Percentiles rank a stretch among this genome's conserved stretches.
These are phyloP conservation scores for Monosporascus cannonballus DNA, from an alignment of 2,329 filamentous ascomycete species.

Conservation along the genomic window DNA sequence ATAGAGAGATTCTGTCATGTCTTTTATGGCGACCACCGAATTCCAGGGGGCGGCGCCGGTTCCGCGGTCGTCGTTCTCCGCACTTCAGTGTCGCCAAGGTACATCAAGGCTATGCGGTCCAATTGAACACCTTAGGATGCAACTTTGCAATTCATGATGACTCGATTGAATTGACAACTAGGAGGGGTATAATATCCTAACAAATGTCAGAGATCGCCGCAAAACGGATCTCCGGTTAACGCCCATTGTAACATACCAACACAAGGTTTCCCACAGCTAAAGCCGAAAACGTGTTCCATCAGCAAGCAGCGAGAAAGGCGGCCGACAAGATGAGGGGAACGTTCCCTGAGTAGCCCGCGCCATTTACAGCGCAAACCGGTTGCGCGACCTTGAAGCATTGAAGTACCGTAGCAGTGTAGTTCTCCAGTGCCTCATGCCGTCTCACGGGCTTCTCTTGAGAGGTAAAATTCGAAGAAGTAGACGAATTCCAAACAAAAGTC, in stretches of 20 bases:
- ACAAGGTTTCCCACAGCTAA: slow-evolving; percentile 16
- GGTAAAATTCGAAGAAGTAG: too few relatives aligned
- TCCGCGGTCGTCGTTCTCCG: slow-evolving; percentile 64
- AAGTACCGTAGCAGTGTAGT: slow-evolving; percentile 2
- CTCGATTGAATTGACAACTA: slow-evolving; percentile 54
- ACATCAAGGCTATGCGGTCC: slow-evolving; percentile 59
- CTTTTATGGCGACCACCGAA: slow-evolving; percentile 61
- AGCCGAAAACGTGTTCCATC: slow-evolving; percentile 17
- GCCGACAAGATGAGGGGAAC: not conserved
- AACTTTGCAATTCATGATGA: slow-evolving; percentile 61
- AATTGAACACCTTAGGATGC: slow-evolving; percentile 57
- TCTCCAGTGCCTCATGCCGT: not conserved
- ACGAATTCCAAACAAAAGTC: too few relatives aligned
- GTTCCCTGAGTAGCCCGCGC: not conserved
- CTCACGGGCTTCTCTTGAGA: too few relatives aligned
- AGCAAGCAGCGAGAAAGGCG: slow-evolving; percentile 10
- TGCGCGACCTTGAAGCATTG: slow-evolving; percentile 18
- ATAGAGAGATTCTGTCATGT: slow-evolving; percentile 55
- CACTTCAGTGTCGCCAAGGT: slow-evolving; percentile 58
- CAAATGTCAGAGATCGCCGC: slow-evolving; percentile 7
- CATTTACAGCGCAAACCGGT: slow-evolving; percentile 8
- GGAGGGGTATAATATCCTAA: slow-evolving; percentile 53
- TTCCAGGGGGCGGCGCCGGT: slow-evolving; percentile 49
- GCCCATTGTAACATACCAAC: slow-evolving; percentile 12
- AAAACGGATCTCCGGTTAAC: not conserved